Evolutionary conservation across 768 basidiomycete species (phyloP), one percentile per base, ranked within the genome.

Genomic region (Leccinum uliginosum): DNA sequence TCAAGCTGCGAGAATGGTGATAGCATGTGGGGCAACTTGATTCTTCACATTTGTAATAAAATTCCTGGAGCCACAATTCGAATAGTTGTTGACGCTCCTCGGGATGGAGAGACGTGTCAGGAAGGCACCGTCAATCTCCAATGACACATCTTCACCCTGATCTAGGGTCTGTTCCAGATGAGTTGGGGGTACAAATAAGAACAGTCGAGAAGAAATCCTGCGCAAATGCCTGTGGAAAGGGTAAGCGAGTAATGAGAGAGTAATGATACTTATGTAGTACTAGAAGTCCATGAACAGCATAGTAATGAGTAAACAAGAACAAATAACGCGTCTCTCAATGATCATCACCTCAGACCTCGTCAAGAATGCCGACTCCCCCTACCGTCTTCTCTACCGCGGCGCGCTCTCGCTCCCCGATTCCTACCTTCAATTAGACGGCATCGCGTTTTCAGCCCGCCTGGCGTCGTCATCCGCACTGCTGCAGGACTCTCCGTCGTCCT

Each of bases 361-460:
- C n/a, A 65, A 59, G 14, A 17, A 29, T 8, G 23, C 27, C 19
- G 58, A 65, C 38, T 44, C 50, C 2, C 50, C 44, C 7, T 66
- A 66, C 60, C 85, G 89, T 40, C 78, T 89, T 0, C 79, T 91
- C 24, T 91, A 89, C 65, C 84, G 89, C 51, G 89, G 89, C 8
- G 80, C 87, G 1, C 76, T 91, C 9, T 84, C 87, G 2, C 69
- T 91, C 0, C 85, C 87, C 6, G 89, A 89, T 63, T 91, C 89
- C 0, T 74, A 86, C 50, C 73, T 91, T 21, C 73, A 80, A 3
- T 81, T 91, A 32, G 89, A 91, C 63, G 89, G 89, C 6, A 67
- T 91, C 19, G 86, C 86, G 2, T 91, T 91, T 64, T 77, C 80
- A 3, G 78, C 82, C 1, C 76, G 76, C 1, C 66, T 84, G n/a